phyloP scores from a whole-genome alignment of 352 stramenopile genomes.

The Hyaloperonospora arabidopsidis region DNA sequence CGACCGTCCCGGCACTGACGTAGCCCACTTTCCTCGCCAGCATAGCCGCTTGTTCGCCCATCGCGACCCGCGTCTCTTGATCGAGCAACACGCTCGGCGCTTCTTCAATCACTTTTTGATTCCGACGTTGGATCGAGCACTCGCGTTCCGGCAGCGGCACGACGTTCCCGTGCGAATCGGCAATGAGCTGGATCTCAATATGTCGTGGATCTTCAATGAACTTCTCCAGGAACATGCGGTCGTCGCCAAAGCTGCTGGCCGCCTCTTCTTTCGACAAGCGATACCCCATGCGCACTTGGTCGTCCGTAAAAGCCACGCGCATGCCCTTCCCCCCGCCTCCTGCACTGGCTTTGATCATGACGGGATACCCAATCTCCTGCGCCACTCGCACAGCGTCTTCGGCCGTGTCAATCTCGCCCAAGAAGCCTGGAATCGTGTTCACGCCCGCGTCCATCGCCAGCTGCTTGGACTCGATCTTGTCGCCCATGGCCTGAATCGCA shows the following conservation, averaged over 20 bases:
- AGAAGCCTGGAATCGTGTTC: conserved; percentile 91
- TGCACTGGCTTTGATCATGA: conserved; percentile 96
- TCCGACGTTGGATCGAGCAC: conserved; percentile 93
- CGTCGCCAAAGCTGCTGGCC: conserved; percentile 90
- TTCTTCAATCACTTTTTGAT: conserved; percentile 98
- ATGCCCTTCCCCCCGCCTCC: conserved; percentile 96
- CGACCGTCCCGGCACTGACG: conserved; percentile 91
- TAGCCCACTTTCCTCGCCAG: conserved; percentile 92
- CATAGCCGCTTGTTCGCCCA: conserved; percentile 83
- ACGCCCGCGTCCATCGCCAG: conserved; percentile 88
- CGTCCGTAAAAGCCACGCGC: conserved; percentile 90
- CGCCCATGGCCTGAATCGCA: conserved; percentile 89
- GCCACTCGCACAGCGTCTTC: conserved; percentile 84
- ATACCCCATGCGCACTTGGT: conserved; percentile 84
- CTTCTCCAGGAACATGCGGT: conserved; percentile 95
- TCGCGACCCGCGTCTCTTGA: conserved; percentile 75
- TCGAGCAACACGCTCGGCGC: conserved; percentile 86
- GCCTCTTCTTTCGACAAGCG: conserved; percentile 82
- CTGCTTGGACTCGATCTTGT: conserved; percentile 94
- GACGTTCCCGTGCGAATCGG: conserved; percentile 86
- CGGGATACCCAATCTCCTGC: conserved; percentile 92
- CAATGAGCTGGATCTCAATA: conserved; percentile 97
- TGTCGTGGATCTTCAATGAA: conserved; percentile 95
- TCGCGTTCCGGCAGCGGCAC: conserved; percentile 92
- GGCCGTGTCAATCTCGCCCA: conserved; percentile 75